phyloP scores from a whole-genome alignment of 805 yeast genomes.

The Kodamaea jinghongensis region DNA sequence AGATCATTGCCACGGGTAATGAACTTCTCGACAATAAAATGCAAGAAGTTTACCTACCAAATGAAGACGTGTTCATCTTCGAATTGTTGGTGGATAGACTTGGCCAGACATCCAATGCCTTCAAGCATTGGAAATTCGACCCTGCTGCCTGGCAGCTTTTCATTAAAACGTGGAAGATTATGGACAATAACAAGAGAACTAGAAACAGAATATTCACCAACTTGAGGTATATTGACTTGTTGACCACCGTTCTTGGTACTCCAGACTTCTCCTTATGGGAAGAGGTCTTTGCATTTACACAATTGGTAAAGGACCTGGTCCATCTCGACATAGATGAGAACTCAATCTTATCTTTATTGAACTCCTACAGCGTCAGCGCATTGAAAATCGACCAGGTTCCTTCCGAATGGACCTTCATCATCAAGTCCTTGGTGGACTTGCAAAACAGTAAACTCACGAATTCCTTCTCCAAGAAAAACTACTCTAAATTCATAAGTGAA shows the following conservation, averaged over 20 bases:
- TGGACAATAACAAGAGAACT: constrained; percentile 17
- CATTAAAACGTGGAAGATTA: constrained; percentile 33
- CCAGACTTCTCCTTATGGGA: constrained; percentile 14
- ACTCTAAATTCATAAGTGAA: constrained; percentile 25
- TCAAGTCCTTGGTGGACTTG: constrained; percentile 23
- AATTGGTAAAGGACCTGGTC: constrained; percentile 20
- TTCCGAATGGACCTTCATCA: constrained; percentile 22
- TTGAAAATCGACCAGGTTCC: constrained; percentile 3
- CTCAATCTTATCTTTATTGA: constrained; percentile 25
- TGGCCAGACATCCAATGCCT: constrained; percentile 46
- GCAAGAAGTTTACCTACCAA: constrained; percentile 49
- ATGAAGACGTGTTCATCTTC: constrained; percentile 50
- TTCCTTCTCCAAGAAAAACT: constrained; percentile 26
- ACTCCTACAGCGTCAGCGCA: constrained; percentile 4
- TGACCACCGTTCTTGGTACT: constrained; percentile 11
- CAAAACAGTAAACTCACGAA: constrained; percentile 23
- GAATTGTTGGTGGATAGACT: constrained; percentile 62
- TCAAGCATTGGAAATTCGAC: constrained; percentile 42
- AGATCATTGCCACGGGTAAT: constrained; percentile 36
- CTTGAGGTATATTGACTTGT: constrained; percentile 20
- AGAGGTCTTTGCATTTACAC: constrained; percentile 17
- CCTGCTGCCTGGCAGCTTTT: constrained; percentile 51
- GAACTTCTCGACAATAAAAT: constrained; percentile 30
- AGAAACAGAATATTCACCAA: constrained; percentile 43
- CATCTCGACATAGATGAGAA: constrained; percentile 34